Conservation (phyloP, 176 grass and related monocot genomes). For the Triticum turgidum region DNA sequence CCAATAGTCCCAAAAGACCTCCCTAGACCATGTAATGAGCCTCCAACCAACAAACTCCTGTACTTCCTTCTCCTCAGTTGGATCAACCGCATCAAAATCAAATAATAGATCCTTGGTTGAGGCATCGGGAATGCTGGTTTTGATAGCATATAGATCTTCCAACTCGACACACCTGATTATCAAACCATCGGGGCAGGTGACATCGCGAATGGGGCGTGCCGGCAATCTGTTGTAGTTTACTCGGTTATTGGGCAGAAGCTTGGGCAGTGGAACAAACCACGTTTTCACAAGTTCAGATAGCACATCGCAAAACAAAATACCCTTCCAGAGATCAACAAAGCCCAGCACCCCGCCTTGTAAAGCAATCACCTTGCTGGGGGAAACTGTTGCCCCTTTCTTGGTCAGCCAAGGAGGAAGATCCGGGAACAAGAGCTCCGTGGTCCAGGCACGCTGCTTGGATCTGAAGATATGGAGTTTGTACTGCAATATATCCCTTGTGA, state of each 20-base stretch:
- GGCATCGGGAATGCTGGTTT: not conserved
- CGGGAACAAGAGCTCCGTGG: not conserved
- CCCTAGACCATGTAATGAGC: not conserved
- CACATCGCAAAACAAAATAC: no score
- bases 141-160: not conserved
- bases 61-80: not conserved
- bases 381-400: not conserved
- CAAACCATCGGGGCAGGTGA: no score
- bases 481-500: not conserved
- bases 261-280: no score
- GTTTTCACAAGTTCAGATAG: no score
- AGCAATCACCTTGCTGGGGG: not conserved
- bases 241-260: no score
- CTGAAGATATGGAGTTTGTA: not conserved
- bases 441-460: not conserved
- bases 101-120: not conserved
- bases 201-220: no score
- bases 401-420: not conserved
- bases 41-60: not conserved
- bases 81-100: not conserved
- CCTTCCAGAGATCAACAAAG: not conserved
- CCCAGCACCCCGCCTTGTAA: not conserved
- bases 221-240: no score
- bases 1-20: conserved; percentile 1
- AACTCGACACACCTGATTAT: not conserved